Evolutionary conservation across 495 filamentous ascomycete genomes (phyloP), one percentile per base, ranked within the genome.

Genomic region (Neurospora sp.): DNA sequence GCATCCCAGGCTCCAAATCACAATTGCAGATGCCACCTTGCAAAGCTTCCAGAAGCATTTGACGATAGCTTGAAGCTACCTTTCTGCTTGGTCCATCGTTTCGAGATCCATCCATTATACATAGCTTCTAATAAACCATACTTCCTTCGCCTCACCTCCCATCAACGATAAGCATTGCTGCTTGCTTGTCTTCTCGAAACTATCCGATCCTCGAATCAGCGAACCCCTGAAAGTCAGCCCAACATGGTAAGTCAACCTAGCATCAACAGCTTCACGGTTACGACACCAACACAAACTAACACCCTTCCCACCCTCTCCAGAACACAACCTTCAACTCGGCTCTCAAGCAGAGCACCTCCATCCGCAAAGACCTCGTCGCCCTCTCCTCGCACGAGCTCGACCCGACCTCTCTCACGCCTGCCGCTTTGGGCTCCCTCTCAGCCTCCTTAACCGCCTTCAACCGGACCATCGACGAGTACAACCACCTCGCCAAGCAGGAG

Each of bases 281-380:
- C 27, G 39, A 8, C 37, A 61, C 27, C 1, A 16, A 1, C 1
- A 0, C 6, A 1, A 61, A n/a, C 59, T 72, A 74, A 75, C 72
- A 8, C 39, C 22, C 10, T 1, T 4, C 37, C 37, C 2, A 12
- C 69, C 8, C 12, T 20, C 12, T 37, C 0, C 71, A 87, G 95
- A 97, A 97, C 81, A 93, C 93, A 18, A 88, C 95, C 74, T 98
- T 97, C 88, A 98, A 98, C 82, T 95, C 94, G 20, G 95, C 96
- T 39, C 88, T 97, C 39, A 96, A 97, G 83, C 95, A 98, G 85
- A 92, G 91, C 65, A 94, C 92, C 71, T 87, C 93, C 8, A 91
- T 97, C 78, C 93, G 94, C 75, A 90, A 89, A 73, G 94, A 97
- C 81, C 90, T 98, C 70, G 89, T 92, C 75, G 83, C 82, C 75